Percentiles rank a stretch among this genome's conserved stretches.
Conservation (phyloP, 768 basidiomycete species). For the Hygrophoropsis aurantiaca region DNA sequence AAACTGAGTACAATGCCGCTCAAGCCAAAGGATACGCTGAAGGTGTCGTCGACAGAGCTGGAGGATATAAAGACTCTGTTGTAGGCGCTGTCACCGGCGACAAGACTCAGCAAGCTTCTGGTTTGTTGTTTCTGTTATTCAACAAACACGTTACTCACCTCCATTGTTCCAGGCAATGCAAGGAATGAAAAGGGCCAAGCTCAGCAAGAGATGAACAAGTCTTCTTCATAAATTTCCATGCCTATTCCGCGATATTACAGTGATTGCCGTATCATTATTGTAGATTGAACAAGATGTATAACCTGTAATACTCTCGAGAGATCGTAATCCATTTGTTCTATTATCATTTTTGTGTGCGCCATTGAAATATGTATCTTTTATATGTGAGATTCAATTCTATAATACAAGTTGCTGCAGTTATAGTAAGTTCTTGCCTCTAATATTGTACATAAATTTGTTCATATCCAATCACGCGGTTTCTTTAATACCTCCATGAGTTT, state of each 20-base stretch:
- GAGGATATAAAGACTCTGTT: constrained; percentile 53
- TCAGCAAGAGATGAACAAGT: constrained; percentile 55
- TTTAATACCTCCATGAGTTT: constrained; percentile 60
- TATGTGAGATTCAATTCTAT: no score
- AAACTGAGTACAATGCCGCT: constrained; percentile 46
- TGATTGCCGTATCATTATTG: no score
- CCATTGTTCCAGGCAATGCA: constrained; percentile 42
- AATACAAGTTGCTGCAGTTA: no score
- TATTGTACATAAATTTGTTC: background rate
- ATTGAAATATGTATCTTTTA: no score
- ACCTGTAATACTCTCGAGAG: no score
- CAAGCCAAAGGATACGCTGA: constrained; percentile 52
- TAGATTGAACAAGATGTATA: no score
- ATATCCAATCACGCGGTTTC: constrained; percentile 65
- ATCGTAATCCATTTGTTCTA: no score
- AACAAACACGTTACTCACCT: background rate
- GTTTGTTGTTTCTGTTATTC: constrained; percentile 23
- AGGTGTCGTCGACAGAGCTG: constrained; percentile 43
- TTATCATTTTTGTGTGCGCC: no score
- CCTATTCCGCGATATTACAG: no score
- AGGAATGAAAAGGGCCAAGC: constrained; percentile 53
- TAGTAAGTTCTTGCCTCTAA: no score
- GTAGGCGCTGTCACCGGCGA: constrained; percentile 59
- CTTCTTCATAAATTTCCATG: background rate
- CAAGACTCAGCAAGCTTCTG: constrained; percentile 46